phyloP scores from a whole-genome alignment of 345 rosid species.

The Stellera chamaejasme region DNA sequence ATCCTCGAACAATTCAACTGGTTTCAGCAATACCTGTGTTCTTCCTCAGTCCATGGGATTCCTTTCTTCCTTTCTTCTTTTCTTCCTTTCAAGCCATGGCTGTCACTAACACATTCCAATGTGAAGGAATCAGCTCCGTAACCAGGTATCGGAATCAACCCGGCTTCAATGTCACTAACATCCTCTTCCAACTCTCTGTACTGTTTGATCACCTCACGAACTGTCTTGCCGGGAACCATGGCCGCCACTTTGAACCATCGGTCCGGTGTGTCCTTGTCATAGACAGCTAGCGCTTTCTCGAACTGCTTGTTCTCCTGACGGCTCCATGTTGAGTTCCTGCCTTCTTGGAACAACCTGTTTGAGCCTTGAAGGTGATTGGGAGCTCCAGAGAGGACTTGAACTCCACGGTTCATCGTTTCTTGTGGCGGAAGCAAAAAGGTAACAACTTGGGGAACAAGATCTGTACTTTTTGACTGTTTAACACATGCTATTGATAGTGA shows the following conservation, averaged over 20 bases:
- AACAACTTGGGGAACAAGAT: slow-evolving; percentile 13
- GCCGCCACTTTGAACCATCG: slow-evolving; percentile 66
- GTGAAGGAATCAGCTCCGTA: slow-evolving; percentile 44
- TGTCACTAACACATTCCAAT: slow-evolving; percentile 32
- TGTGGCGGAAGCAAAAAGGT: neutral
- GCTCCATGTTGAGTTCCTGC: slow-evolving; percentile 37
- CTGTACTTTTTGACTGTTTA: neutral
- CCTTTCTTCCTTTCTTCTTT: slow-evolving; percentile 96
- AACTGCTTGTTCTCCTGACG: slow-evolving; percentile 54
- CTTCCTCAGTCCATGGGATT: slow-evolving; percentile 99
- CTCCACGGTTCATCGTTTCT: slow-evolving; percentile 48
- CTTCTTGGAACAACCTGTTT: slow-evolving; percentile 47
- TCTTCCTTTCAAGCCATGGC: slow-evolving; percentile 39
- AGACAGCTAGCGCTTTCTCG: slow-evolving; percentile 47
- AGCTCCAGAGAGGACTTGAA: slow-evolving; percentile 58
- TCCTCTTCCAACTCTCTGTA: slow-evolving; percentile 69
- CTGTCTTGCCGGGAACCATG: slow-evolving; percentile 76
- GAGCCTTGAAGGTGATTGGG: slow-evolving; percentile 35
- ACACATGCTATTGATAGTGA: neutral
- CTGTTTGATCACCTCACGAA: slow-evolving; percentile 61
- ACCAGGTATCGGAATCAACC: slow-evolving; percentile 65
- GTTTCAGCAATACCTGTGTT: slow-evolving; percentile 57
- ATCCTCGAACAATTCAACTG: neutral
- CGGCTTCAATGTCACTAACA: slow-evolving; percentile 81
- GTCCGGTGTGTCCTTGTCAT: slow-evolving; percentile 55